phyloP scores from a whole-genome alignment of 179 eudicot genomes.

The Patellifolia procumbens region DNA sequence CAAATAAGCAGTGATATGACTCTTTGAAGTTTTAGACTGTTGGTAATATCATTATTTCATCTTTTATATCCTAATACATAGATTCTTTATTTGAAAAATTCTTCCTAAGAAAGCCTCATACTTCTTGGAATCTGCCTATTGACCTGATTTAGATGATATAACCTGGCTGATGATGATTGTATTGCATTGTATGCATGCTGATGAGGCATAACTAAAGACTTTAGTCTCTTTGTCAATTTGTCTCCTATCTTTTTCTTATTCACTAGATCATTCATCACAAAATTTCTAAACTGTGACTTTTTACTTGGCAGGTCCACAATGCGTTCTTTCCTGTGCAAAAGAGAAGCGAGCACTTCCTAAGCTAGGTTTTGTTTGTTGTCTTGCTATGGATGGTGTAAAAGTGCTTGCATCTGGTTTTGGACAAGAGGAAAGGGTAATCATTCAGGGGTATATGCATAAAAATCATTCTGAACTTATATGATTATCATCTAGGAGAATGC shows the following conservation, averaged over 20 bases:
- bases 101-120: background rate
- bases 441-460: slow-evolving; percentile 20
- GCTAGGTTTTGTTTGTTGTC: slow-evolving; percentile 85
- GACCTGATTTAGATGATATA: background rate
- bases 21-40: background rate
- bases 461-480: slow-evolving; percentile 1
- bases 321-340: slow-evolving; percentile 90
- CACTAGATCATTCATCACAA: background rate
- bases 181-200: background rate
- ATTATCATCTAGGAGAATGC: background rate
- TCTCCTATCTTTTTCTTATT: background rate
- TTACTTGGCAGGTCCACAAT: slow-evolving; percentile 74
- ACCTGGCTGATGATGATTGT: background rate
- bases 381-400: slow-evolving; percentile 96
- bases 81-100: background rate
- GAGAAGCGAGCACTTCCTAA: slow-evolving; percentile 78
- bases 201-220: background rate
- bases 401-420: slow-evolving; percentile 85
- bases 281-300: background rate
- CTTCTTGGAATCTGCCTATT: too few species aligned
- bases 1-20: background rate
- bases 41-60: background rate
- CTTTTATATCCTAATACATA: background rate
- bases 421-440: slow-evolving; percentile 67
- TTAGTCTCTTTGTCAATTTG: background rate